phyloP scores from a whole-genome alignment of 129 eudicot species.

The Logfia minima region DNA sequence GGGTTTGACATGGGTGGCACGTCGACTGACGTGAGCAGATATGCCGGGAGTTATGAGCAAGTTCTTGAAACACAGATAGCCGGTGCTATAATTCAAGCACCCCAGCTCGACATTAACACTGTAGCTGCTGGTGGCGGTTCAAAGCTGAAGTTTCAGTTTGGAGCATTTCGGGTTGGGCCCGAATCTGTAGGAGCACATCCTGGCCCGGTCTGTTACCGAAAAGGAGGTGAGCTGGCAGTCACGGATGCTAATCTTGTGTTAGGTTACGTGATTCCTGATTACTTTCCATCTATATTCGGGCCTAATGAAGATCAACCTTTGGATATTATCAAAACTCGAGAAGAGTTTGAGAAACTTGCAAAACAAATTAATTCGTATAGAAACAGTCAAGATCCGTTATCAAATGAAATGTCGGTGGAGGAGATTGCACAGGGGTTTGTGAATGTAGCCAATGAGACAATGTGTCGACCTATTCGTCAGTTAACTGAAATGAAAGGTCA shows the following conservation, averaged over 20 bases:
- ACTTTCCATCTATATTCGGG: conserved; percentile 92
- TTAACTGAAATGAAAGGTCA: conserved; percentile 99
- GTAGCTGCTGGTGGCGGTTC: conserved; percentile 99
- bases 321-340: conserved; percentile 59
- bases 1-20: conserved; percentile 99
- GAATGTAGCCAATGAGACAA: conserved; percentile 95
- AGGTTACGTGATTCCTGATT: conserved; percentile 87
- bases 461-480: conserved; percentile 98
- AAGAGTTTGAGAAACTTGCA: conserved; percentile 81
- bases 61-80: conserved; percentile 95
- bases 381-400: conserved; percentile 65
- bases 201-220: conserved; percentile 94
- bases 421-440: conserved; percentile 91
- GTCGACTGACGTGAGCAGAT: conserved; percentile 94
- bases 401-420: conserved; percentile 86
- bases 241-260: conserved; percentile 93
- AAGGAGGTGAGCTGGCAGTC: conserved; percentile 93
- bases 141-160: conserved; percentile 88
- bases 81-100: conserved; percentile 95
- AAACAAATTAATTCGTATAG: conserved; percentile 70
- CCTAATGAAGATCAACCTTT: conserved; percentile 86
- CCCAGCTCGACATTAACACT: conserved; percentile 94
- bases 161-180: conserved; percentile 93
- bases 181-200: conserved; percentile 99
- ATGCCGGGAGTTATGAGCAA: conserved; percentile 90